Conservation (phyloP, 176 grass and related monocot species). For the Dactylis glomerata region DNA sequence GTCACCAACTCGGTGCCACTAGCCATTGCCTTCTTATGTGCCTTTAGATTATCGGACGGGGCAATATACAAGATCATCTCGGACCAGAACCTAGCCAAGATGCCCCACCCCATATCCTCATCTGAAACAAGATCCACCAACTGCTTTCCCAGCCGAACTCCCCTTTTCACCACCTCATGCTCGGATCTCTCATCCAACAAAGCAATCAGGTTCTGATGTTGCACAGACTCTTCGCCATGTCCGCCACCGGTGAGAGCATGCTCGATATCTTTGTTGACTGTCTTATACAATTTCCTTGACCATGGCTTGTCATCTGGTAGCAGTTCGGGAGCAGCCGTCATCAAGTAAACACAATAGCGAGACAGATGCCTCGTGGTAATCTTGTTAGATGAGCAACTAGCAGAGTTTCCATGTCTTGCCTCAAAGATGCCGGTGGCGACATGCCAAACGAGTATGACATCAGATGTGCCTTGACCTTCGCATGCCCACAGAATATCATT, state of each 20-base stretch:
- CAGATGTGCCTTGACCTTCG: background rate
- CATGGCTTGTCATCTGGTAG: background rate
- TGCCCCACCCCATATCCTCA: background rate
- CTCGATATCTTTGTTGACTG: background rate
- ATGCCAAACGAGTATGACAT: conserved; percentile 8
- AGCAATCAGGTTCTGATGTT: background rate
- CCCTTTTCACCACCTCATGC: background rate
- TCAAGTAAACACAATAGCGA: background rate
- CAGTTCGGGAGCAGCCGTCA: background rate
- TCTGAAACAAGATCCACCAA: background rate
- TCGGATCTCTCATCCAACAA: background rate
- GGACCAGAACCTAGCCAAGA: conserved; percentile 1
- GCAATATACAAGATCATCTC: conserved; percentile 1
- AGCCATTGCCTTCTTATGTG: background rate
- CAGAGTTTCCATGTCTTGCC: background rate
- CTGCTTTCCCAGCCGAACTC: background rate
- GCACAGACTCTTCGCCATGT: too few relatives aligned
- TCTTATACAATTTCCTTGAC: background rate
- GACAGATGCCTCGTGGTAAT: background rate
- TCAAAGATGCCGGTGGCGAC: background rate
- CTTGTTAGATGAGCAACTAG: background rate
- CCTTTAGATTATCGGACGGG: background rate
- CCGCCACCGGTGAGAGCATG: background rate
- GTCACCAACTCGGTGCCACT: background rate
- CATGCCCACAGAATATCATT: background rate